Evolutionary conservation across 257 asterid genomes (phyloP).

Genomic region (Paulownia fortunei): DNA sequence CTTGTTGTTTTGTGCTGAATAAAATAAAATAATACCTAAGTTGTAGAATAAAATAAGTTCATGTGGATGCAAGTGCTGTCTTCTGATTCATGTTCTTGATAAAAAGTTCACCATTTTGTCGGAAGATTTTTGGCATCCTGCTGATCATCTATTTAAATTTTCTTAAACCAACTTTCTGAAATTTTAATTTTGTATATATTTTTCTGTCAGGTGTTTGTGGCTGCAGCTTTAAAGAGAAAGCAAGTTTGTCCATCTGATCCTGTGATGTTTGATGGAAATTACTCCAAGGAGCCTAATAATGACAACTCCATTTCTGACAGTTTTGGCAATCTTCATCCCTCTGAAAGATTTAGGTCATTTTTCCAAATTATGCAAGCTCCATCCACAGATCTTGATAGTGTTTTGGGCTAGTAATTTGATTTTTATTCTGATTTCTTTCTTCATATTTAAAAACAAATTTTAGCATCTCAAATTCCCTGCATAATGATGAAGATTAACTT

Average conservation of each 20-base stretch:
- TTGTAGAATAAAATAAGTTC: too few relatives aligned
- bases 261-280: conserved; percentile 62
- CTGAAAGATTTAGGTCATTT: conserved; percentile 72
- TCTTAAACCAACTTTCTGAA: background rate
- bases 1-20: too few relatives aligned
- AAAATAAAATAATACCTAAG: too few relatives aligned
- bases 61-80: conserved; percentile 21
- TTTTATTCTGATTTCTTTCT: too few relatives aligned
- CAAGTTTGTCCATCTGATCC: conserved; percentile 64
- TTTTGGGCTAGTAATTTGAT: too few relatives aligned
- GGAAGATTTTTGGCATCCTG: conserved; percentile 60
- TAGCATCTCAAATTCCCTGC: too few relatives aligned
- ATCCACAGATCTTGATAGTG: too few relatives aligned
- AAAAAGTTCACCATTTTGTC: conserved; percentile 46
- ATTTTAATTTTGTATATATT: too few relatives aligned
- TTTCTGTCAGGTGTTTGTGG: conserved; percentile 75
- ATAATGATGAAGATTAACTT: too few relatives aligned
- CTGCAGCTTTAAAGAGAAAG: conserved; percentile 80
- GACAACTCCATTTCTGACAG: conserved; percentile 43
- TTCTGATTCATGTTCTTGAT: conserved; percentile 33
- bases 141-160: background rate
- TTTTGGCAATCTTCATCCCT: conserved; percentile 57
- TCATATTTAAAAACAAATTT: too few relatives aligned
- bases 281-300: conserved; percentile 37
- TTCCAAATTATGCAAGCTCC: too few relatives aligned